Evolutionary conservation across 306 rosid species (phyloP), one percentile per base, ranked within the genome.

Genomic region (Myrica gale): DNA sequence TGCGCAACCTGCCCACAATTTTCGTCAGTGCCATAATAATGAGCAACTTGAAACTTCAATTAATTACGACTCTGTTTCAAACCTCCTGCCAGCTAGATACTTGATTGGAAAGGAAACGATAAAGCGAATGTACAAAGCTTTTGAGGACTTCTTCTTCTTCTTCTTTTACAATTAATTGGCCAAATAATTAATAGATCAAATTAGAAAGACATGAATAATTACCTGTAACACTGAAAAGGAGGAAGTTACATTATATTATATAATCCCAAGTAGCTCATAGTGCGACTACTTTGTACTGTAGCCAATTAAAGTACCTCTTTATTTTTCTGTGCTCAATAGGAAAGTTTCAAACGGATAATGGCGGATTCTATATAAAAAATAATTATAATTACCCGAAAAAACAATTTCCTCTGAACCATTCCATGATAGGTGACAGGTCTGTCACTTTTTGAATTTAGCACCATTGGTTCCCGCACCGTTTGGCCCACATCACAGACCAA

Each of bases 1-100:
- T 61, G 63, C 46, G 45, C 74, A 65, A 43, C 3, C 55, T 52
- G 26, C 74, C 71, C 3, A 61, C 9, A 6, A 12, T 9, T 39
- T 21, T 71, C 42, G 53, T 63, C 52, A 60, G 63, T 62, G 16
- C 45, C 44, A 55, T 6, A 77, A 62, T 53, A 54, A 73, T 57
- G 42, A 39, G 69, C 88, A 72, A 72, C 78, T 82, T 77, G 81
- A 45, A 43, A 70, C 55, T 15, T 52, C 46, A 74, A 37, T 73
- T 79, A 71, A 71, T 81, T 19, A 73, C 45, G 63, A 4, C 68
- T 41, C 53, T 45, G 7, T 10, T 45, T 43, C 47, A 62, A 51
- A 13, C 44, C 68, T 60, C 19, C 70, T 13, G 47, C 37, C 54
- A 60, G 41, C 71, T 50, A 23, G 6, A 7, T 42, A 37, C 41